These are phyloP conservation scores for Sechiopsis laciniata DNA, from an alignment of 306 rosid species.

Conservation along the genomic window DNA sequence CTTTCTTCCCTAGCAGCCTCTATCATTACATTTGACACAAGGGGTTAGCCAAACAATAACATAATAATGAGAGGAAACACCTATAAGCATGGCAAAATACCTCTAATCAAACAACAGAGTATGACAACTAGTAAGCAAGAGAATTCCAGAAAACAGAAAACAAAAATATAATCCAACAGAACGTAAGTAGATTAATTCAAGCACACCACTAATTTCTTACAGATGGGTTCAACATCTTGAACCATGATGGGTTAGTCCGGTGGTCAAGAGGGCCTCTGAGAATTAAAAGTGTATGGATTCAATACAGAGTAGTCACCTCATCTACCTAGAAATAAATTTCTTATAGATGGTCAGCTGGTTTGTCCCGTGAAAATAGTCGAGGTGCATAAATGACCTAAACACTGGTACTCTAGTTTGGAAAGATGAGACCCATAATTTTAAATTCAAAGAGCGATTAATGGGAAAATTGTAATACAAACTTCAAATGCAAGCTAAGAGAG, in stretches of 20 bases:
- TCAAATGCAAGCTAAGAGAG: not conserved
- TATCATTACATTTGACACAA: conserved; percentile 30
- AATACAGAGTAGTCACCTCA: too few species aligned
- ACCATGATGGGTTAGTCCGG: too few species aligned
- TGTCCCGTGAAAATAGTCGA: too few species aligned
- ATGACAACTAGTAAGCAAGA: not conserved
- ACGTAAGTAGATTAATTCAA: not conserved
- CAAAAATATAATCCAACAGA: too few species aligned
- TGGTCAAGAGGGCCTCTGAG: too few species aligned
- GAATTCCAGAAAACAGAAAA: not conserved
- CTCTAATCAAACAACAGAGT: not conserved
- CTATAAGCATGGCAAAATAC: not conserved
- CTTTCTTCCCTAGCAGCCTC: conserved; percentile 72
- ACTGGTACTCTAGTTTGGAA: not conserved
- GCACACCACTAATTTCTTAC: too few species aligned
- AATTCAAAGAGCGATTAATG: not conserved
- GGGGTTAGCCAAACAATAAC: conserved; percentile 14
- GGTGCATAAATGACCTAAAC: too few species aligned
- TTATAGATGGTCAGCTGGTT: too few species aligned
- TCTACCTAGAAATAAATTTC: too few species aligned
- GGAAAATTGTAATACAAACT: not conserved
- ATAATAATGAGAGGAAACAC: not conserved
- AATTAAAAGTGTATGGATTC: too few species aligned
- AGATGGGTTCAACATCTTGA: too few species aligned
- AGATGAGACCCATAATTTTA: not conserved